Evolutionary conservation across 305 asterid genomes (phyloP).

Genomic region (Fraxinus albicans): DNA sequence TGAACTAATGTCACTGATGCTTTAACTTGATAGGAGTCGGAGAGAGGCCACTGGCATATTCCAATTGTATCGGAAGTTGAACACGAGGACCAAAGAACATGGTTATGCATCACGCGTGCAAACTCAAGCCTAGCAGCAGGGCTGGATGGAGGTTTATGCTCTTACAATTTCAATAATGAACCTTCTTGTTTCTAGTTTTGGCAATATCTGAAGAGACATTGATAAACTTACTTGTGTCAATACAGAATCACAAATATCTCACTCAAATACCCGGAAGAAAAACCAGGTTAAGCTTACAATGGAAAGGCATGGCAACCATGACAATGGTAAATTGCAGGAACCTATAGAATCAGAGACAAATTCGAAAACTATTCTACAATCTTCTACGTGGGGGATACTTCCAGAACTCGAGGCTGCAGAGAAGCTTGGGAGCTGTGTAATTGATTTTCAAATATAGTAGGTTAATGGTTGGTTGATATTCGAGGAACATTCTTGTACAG

Average conservation of each 20-base stretch:
- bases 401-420: constrained; percentile 59
- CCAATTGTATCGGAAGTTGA: constrained; percentile 61
- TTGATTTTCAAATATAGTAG: constrained; percentile 61
- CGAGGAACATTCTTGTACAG: constrained; percentile 13
- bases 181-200: constrained; percentile 3
- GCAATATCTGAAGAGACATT: not conserved
- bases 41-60: constrained; percentile 84
- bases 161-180: not conserved
- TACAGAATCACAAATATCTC: constrained; percentile 33
- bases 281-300: constrained; percentile 20
- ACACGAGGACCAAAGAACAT: constrained; percentile 54
- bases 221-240: not conserved
- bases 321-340: constrained; percentile 21
- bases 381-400: constrained; percentile 38
- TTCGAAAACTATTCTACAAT: constrained; percentile 25
- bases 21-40: constrained; percentile 56
- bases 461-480: not conserved
- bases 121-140: constrained; percentile 31
- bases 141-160: constrained; percentile 24
- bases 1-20: constrained; percentile 8
- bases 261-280: constrained; percentile 20
- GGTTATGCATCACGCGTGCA: constrained; percentile 71
- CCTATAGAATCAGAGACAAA: constrained; percentile 33
- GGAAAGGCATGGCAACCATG: constrained; percentile 16
- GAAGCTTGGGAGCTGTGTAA: constrained; percentile 39